Base-by-base conservation (phyloP, 352 stramenopile species). In the Globisporangium apiculatum region DNA sequence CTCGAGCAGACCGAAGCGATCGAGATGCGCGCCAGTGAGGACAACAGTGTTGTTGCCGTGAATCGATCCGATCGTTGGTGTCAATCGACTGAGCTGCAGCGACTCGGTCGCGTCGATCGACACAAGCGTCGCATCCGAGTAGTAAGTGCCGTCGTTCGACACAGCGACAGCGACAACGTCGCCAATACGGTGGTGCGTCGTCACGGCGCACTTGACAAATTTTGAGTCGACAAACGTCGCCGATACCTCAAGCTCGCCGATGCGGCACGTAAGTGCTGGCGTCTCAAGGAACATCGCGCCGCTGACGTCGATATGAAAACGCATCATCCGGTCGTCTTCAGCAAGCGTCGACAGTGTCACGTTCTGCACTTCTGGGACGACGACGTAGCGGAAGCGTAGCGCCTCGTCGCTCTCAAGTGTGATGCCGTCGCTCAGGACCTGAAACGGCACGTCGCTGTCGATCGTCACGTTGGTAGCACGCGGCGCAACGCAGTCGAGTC, bases 131-230 rank as follows among this genome's bases (percentile, higher is more conserved):
- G 50, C n/a, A 35, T 37, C 2, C 37, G 72, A 79, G 60, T 70
- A 82, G 14, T 61, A 5, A 4, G 65, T 10, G 0, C 68, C 66
- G 15, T 79, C 64, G 55, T 78, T 78, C 2, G 68, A 72, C 31
- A 74, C 57, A 11, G 73, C 62, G 38, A 79, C 53, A 45, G 49
- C 52, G 40, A 77, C 12, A 11, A 60, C 41, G 42, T 66, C 46
- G 1, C 45, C 53, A 15, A 49, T 0, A 18, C 7, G 36, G 47
- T 38, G 53, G 17, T 37, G 14, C 7, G 14, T 50, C 35, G 58
- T 48, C 10, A 35, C 54, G 17, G 36, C 53, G 24, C 67, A 73
- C 10, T 35, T 11, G 47, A 75, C 14, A n/a, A 17, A 61, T 38
- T 69, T 58, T 11, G 8, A 5, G 5, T 60, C 43, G 9, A 57